phyloP scores from a whole-genome alignment of 345 rosid genomes.

The Citropsis articulata region DNA sequence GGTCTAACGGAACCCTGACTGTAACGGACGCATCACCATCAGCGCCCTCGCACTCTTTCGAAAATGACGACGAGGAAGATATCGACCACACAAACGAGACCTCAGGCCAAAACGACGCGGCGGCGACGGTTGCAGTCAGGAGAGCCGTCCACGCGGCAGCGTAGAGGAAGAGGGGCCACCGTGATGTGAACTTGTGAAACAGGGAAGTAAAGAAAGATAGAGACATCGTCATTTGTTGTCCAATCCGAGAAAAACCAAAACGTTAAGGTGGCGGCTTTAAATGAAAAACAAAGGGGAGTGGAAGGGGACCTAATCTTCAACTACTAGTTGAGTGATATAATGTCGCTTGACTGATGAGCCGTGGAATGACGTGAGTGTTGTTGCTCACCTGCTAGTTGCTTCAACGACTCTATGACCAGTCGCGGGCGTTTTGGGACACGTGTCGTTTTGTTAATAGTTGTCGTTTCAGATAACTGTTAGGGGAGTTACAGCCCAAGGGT shows the following conservation, averaged over 20 bases:
- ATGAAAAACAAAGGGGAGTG: neutral
- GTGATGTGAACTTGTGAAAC: constrained; percentile 35
- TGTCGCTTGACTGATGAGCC: neutral
- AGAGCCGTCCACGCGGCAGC: constrained; percentile 74
- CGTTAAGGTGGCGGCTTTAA: neutral
- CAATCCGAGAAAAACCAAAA: neutral
- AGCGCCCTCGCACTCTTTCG: constrained; percentile 41
- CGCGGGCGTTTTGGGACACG: neutral
- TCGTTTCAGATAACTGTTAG: neutral
- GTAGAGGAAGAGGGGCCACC: constrained; percentile 62
- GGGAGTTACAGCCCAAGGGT: neutral
- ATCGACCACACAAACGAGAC: constrained; percentile 68
- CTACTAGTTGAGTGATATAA: neutral
- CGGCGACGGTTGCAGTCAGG: constrained; percentile 58
- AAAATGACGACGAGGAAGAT: constrained; percentile 47
- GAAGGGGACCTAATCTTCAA: constrained; percentile 13
- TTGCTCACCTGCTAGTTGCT: neutral
- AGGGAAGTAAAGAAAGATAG: constrained; percentile 25
- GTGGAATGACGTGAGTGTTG: neutral
- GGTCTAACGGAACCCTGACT: constrained; percentile 55
- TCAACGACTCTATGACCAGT: neutral
- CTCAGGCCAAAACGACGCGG: constrained; percentile 80
- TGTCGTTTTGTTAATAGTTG: neutral
- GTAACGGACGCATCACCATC: constrained; percentile 38
- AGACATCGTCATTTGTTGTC: constrained; percentile 12